Percentiles rank a stretch among this genome's conserved stretches.
Conservation (phyloP, 495 filamentous ascomycete species). For the Xylona heveae region DNA sequence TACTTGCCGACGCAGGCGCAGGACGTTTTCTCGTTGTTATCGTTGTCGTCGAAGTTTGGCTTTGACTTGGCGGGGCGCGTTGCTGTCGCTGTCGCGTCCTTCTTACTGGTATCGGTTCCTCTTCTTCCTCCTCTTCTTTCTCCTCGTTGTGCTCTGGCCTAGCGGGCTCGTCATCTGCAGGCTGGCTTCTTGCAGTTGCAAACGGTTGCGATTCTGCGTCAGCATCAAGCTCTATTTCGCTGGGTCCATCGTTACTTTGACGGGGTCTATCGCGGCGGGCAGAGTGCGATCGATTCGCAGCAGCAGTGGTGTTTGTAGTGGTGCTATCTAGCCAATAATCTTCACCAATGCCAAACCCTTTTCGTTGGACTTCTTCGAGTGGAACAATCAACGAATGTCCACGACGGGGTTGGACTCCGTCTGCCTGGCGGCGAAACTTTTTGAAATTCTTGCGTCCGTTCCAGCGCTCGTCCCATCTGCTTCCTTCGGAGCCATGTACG, state of each 20-base stretch:
- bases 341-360: conserved; percentile 68
- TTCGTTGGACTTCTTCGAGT: conserved; percentile 58
- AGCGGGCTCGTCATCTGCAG: conserved; percentile 9
- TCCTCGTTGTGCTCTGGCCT: conserved; percentile 11
- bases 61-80: conserved; percentile 9
- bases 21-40: conserved; percentile 18
- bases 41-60: conserved; percentile 6
- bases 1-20: conserved; percentile 11
- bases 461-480: conserved; percentile 78
- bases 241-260: conserved; percentile 15
- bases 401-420: conserved; percentile 20
- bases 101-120: conserved; percentile 5
- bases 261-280: too few relatives aligned
- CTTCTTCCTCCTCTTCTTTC: conserved; percentile 10
- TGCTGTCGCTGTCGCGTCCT: conserved; percentile 1
- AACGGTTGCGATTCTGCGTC: conserved; percentile 6
- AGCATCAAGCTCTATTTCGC: conserved; percentile 8
- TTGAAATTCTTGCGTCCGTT: conserved; percentile 97
- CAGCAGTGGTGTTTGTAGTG: too few relatives aligned
- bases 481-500: conserved; percentile 21
- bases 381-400: conserved; percentile 47
- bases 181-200: conserved; percentile 11
- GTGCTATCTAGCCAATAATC: conserved; percentile 49
- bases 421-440: conserved; percentile 48
- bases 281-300: too few relatives aligned